Evolutionary conservation across 192 early-diverging fungal species (phyloP), one percentile per base, ranked within the genome.

Genomic region (Rhizophagus sp.): DNA sequence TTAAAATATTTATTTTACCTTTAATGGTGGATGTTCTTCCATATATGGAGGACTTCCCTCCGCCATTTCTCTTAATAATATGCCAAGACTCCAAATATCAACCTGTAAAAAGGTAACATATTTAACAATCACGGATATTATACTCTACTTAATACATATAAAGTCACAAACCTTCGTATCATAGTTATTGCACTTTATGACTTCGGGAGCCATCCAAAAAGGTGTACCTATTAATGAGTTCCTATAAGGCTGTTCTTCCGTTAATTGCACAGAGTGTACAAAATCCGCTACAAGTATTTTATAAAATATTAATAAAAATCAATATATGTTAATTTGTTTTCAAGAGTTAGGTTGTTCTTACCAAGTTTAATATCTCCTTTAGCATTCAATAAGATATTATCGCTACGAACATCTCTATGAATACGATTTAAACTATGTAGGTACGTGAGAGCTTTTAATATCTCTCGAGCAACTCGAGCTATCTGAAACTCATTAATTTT

Each of bases 201-300:
- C 97, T 82, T 98, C 97, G 24, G 97, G 97, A 24, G 97, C 95
- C 97, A 98, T 98, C 97, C 97, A 97, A 87, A 95, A 98, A 24
- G 97, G 95, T 49, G 96, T 97, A 47, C 91, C 96, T 9, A 93
- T 95, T 76, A 95, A 92, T 24, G 94, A 96, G 39, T 91, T 92
- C 49, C 96, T 90, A 80, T 93, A 93, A 62, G 92, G 90, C 52
- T 93, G 88, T 73, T 89, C 88, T 78, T 91, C 93, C 1, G 94
- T 92, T 49, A 98, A 87, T 83, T 96, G 93, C 1, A 96, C 96
- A 79, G 94, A 97, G 77, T 97, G 97, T 6, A 96, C 95, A 88
- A 99, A 99, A 85, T 99, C 97, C 34, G 94, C 95, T 87, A 62
- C 61, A 47, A 83, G 62, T 70, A 41, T 69, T 68, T 69, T 13